Base-by-base conservation (phyloP, 2,329 filamentous ascomycete genomes). In the Bipolaris victoriae region DNA sequence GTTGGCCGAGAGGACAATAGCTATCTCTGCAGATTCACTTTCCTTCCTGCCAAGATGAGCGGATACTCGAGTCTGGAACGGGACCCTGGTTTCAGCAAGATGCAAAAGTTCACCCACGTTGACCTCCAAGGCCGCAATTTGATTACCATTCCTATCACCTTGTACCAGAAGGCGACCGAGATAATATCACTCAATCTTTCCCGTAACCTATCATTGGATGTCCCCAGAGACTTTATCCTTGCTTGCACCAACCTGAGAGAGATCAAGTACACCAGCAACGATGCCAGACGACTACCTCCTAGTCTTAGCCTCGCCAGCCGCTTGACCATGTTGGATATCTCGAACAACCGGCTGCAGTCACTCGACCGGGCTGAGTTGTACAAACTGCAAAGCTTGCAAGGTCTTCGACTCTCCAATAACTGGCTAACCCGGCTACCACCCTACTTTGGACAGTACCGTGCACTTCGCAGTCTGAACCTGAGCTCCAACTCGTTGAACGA, bases 1-100 rank as follows among this genome's bases (percentile, higher is more conserved):
- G 86, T 99, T 50, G 95, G 95, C 26, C 88, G 95, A 55, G 95
- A 99, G 76, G 95, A 99, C 80, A 97, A 98, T 76, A 96, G 93
- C 73, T 99, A 98, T 68, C 84, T 99, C 11, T 96, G 93, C 73
- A 90, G 95, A 5, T 98, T 99, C 79, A 92, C 95, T 58, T 99
- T 99, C 77, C 82, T 97, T 57, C 93, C 94, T 15, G 89, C 90
- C 18, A 91, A 94, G 69, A 90, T 97, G 75, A 93, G 88, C 73
- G 92, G 93, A 47, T 93, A 80, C 62, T 80, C 88, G 41, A 87
- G 84, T 58, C 82, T 90, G 22, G 89, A 93, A 64, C 83, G 83
- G 62, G 94, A 98, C 69, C 85, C 92, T 48, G 90, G 89, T 24
- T 87, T 96, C 62, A 88, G 86, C 71, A 92, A 92, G 70, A 86